phyloP scores from a whole-genome alignment of 306 rosid species.

The Prosopis cineraria region DNA sequence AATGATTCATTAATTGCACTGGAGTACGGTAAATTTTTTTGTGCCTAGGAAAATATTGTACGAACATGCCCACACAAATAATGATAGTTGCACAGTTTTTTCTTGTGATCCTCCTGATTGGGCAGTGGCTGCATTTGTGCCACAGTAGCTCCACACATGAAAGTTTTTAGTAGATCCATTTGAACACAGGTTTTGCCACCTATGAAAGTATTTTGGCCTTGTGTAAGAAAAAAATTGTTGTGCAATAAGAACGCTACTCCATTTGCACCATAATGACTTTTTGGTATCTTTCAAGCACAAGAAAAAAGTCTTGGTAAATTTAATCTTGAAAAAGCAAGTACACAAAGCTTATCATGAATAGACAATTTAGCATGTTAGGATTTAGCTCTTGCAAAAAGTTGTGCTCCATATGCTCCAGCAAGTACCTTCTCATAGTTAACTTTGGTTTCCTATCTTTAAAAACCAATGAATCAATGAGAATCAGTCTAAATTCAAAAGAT shows the following conservation, averaged over 20 bases:
- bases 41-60: not conserved
- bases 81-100: too few species aligned
- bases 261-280: not conserved
- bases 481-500: not conserved
- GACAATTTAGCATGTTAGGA: not conserved
- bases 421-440: not conserved
- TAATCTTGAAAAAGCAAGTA: not conserved
- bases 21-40: not conserved
- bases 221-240: not conserved
- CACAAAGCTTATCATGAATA: not conserved
- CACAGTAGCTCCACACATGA: not conserved
- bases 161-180: not conserved
- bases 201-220: not conserved
- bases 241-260: not conserved
- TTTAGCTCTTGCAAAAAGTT: not conserved
- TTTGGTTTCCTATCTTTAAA: not conserved
- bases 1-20: not conserved
- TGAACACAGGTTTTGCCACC: not conserved
- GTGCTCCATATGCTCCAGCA: not conserved
- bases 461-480: not conserved
- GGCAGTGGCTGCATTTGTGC: not conserved
- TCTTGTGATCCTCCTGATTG: not conserved
- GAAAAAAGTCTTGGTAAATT: not conserved
- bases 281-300: not conserved
- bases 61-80: too few species aligned